phyloP scores from a whole-genome alignment of 345 rosid species.

The Anacardium occidentale region DNA sequence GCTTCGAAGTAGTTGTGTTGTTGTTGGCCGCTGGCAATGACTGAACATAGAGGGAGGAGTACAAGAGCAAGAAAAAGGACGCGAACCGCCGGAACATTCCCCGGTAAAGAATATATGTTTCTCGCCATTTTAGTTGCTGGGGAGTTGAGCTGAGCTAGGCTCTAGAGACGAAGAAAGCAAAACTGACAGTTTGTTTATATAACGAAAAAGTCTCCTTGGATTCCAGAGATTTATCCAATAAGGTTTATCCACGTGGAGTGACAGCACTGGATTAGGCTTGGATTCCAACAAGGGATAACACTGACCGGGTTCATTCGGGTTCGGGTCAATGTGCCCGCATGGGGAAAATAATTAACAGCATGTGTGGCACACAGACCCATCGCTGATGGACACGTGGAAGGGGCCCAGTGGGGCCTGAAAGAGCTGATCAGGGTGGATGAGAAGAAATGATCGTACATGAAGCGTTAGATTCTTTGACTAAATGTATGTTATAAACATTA shows the following conservation, averaged over 20 bases:
- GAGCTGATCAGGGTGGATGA: not conserved
- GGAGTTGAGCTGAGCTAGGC: slow-evolving; percentile 8
- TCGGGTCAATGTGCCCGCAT: slow-evolving; percentile 14
- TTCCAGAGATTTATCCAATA: slow-evolving; percentile 50
- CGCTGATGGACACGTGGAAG: slow-evolving; percentile 36
- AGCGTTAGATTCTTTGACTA: slow-evolving; percentile 18
- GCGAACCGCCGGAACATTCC: slow-evolving; percentile 27
- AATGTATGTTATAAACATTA: not conserved
- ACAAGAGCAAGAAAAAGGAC: slow-evolving; percentile 26
- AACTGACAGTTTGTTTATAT: slow-evolving; percentile 38
- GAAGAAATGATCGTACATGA: not conserved
- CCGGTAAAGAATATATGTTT: slow-evolving; percentile 34
- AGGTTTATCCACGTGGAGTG: slow-evolving; percentile 49
- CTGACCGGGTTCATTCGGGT: slow-evolving; percentile 42
- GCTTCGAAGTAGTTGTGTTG: slow-evolving; percentile 70
- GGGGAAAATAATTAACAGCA: not conserved
- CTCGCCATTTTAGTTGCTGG: slow-evolving; percentile 61
- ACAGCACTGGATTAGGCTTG: slow-evolving; percentile 26
- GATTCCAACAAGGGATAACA: slow-evolving; percentile 37
- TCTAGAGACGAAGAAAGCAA: slow-evolving; percentile 6
- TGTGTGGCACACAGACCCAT: slow-evolving; percentile 29
- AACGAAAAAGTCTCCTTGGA: slow-evolving; percentile 58
- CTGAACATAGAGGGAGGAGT: slow-evolving; percentile 27
- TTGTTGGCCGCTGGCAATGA: slow-evolving; percentile 26
- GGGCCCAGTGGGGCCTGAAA: not conserved